A percentile compares a stretch with the other conserved stretches of the same genome.
phyloP scores from a whole-genome alignment of 495 filamentous ascomycete species.

The Aspergillus avenaceus region DNA sequence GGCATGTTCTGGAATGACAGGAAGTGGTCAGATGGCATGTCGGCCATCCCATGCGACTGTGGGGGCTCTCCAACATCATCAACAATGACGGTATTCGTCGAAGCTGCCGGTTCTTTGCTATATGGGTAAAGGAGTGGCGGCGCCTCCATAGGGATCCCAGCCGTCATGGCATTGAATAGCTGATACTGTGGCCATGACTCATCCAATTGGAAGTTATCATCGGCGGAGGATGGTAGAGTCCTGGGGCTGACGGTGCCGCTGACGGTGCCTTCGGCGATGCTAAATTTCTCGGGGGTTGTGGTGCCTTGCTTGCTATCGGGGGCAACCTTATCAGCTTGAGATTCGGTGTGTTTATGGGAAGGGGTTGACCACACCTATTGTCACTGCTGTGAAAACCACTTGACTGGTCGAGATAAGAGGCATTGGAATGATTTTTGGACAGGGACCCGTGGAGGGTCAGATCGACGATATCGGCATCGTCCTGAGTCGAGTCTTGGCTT shows the following conservation, averaged over 20 bases:
- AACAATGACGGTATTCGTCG: constrained; percentile 36
- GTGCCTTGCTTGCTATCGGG: constrained; percentile 22
- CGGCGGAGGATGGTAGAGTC: constrained; percentile 39
- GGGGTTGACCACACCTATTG: constrained; percentile 23
- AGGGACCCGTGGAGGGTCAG: constrained; percentile 31
- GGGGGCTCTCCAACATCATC: constrained; percentile 36
- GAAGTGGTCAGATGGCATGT: constrained; percentile 28
- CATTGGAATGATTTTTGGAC: constrained; percentile 12
- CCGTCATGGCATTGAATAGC: constrained; percentile 33
- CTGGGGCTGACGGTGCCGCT: constrained; percentile 41
- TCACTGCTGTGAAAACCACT: constrained; percentile 21
- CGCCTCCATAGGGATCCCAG: constrained; percentile 34
- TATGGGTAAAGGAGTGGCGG: constrained; percentile 36
- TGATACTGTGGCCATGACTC: constrained; percentile 42
- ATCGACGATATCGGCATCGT: constrained; percentile 37
- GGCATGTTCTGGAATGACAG: constrained; percentile 34
- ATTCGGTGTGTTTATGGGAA: neutral
- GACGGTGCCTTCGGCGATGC: constrained; percentile 31
- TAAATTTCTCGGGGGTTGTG: constrained; percentile 29
- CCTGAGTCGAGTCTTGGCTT: constrained; percentile 42
- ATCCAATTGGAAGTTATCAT: constrained; percentile 42
- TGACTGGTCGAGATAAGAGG: constrained; percentile 21
- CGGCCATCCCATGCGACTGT: constrained; percentile 31
- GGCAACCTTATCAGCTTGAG: constrained; percentile 12
- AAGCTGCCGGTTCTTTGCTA: constrained; percentile 25